Evolutionary conservation across 2,329 filamentous ascomycete genomes (phyloP).

Genomic region (Lachnellula cervina): DNA sequence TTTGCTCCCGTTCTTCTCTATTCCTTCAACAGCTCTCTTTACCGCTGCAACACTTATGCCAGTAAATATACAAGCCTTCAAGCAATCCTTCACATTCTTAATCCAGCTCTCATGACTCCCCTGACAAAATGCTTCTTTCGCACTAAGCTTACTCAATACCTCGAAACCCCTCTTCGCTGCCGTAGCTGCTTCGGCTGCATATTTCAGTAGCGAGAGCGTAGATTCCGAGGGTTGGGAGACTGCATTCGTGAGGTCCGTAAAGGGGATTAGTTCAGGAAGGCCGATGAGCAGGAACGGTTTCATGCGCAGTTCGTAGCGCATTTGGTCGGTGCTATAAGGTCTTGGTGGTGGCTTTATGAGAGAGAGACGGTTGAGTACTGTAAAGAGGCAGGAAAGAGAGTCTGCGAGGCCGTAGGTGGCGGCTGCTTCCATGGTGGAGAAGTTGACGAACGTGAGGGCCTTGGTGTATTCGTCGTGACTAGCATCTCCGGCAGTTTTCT

Average conservation of each 20-base stretch:
- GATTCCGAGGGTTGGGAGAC: conserved; percentile 38
- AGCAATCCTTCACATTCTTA: conserved; percentile 51
- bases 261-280: conserved; percentile 52
- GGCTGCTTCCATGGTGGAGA: conserved; percentile 59
- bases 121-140: conserved; percentile 49
- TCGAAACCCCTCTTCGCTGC: conserved; percentile 51
- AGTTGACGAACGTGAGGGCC: conserved; percentile 52
- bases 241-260: conserved; percentile 45
- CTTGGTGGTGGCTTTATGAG: conserved; percentile 37
- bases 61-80: conserved; percentile 67
- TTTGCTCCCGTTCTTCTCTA: conserved; percentile 21
- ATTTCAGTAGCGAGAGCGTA: conserved; percentile 30
- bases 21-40: conserved; percentile 48
- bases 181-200: conserved; percentile 31
- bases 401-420: conserved; percentile 52
- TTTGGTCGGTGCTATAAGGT: conserved; percentile 51
- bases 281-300: conserved; percentile 60
- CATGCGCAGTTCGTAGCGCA: conserved; percentile 66
- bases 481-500: conserved; percentile 8
- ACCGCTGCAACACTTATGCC: conserved; percentile 59
- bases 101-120: conserved; percentile 60
- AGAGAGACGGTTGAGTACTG: conserved; percentile 38
- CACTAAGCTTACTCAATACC: conserved; percentile 46
- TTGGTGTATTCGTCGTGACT: conserved; percentile 42
- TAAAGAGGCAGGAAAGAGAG: conserved; percentile 48